Evolutionary conservation across 208 protist genomes (phyloP).

Genomic region (Crithidia mellificae): DNA sequence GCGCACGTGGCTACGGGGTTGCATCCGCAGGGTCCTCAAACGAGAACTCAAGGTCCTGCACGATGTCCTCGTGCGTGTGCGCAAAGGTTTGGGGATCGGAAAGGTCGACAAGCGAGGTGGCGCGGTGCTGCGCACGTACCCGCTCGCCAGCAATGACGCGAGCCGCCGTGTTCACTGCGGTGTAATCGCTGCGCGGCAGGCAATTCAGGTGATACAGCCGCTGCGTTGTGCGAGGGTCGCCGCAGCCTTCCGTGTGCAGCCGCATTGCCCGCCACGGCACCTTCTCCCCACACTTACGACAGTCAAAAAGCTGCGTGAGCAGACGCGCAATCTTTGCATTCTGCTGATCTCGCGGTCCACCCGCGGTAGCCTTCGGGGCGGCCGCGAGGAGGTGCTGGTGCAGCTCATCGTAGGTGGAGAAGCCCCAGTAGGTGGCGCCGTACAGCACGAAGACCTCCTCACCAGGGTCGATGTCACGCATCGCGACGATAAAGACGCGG

Average conservation of each 20-base stretch:
- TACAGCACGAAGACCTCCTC: conserved; percentile 88
- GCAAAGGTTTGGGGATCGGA: conserved; percentile 81
- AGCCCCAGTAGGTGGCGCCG: conserved; percentile 87
- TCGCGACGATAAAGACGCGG: conserved; percentile 81
- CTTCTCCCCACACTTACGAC: conserved; percentile 58
- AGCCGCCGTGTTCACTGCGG: conserved; percentile 43
- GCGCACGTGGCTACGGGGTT: background rate
- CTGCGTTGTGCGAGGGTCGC: conserved; percentile 55
- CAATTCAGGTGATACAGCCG: conserved; percentile 60
- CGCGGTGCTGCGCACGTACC: conserved; percentile 32
- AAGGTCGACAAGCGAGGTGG: conserved; percentile 70
- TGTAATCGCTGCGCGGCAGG: conserved; percentile 73
- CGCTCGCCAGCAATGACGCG: conserved; percentile 42
- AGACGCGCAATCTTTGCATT: conserved; percentile 1
- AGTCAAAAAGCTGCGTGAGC: conserved; percentile 37
- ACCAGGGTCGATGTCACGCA: conserved; percentile 64
- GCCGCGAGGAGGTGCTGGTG: conserved; percentile 7
- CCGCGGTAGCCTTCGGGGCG: background rate
- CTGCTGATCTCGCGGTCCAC: conserved; percentile 4
- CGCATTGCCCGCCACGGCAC: conserved; percentile 40
- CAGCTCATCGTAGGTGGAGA: conserved; percentile 73
- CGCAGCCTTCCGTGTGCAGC: conserved; percentile 69
- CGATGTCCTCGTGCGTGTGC: conserved; percentile 76
- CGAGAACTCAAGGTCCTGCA: conserved; percentile 71
- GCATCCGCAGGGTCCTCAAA: conserved; percentile 19